Percentiles rank a stretch among this genome's conserved stretches.
phyloP scores from a whole-genome alignment of 176 grass and related monocot species.

The Carex pumila region DNA sequence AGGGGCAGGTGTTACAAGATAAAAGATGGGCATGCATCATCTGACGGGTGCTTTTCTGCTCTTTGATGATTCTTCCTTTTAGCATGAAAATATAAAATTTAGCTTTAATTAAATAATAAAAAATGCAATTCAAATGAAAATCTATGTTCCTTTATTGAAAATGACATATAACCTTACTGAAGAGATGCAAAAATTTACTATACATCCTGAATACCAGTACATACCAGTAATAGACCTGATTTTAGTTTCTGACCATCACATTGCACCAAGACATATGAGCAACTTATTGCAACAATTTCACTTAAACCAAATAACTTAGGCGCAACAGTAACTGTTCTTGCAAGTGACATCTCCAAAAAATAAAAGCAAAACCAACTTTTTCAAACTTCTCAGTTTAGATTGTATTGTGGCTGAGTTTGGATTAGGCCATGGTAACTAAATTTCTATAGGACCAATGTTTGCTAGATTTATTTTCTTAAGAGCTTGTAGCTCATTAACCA shows the following conservation, averaged over 20 bases:
- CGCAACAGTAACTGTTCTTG: too few relatives aligned
- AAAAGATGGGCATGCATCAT: neutral
- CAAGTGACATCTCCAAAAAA: too few relatives aligned
- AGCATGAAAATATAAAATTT: conserved; percentile 26
- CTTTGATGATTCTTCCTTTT: conserved; percentile 60
- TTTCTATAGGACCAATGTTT: neutral
- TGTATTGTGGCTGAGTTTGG: too few relatives aligned
- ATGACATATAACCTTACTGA: neutral
- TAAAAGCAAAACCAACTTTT: too few relatives aligned
- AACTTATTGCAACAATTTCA: too few relatives aligned
- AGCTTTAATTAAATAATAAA: neutral
- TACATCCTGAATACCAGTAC: neutral
- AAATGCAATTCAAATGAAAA: neutral
- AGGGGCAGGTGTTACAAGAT: neutral
- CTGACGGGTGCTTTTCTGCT: neutral
- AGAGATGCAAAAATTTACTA: neutral
- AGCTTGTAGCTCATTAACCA: neutral
- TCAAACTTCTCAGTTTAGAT: too few relatives aligned
- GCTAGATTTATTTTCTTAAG: neutral
- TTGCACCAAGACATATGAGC: neutral
- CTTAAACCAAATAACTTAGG: too few relatives aligned
- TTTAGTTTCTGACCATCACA: neutral
- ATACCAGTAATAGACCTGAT: neutral
- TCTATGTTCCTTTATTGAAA: neutral
- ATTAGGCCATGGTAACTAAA: too few relatives aligned